Evolutionary conservation across 78 protist genomes (phyloP).

Genomic region (Carpediemonas membranifera): DNA sequence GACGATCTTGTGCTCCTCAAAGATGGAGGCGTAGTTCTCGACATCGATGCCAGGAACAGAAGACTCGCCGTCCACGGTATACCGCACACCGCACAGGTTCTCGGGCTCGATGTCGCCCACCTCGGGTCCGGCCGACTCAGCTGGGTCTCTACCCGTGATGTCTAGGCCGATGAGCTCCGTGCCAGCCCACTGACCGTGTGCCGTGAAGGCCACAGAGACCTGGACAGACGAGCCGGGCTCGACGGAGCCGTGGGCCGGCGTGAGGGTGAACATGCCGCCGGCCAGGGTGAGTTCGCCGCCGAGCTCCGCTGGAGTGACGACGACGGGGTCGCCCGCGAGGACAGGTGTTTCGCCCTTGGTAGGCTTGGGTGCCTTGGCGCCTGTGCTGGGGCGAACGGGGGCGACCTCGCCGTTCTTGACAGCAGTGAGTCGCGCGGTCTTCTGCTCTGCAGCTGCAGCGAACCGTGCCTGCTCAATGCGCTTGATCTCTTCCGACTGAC

Average conservation of each 20-base stretch:
- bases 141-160: conserved; percentile 36
- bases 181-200: not conserved
- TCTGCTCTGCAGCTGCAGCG: too few relatives aligned
- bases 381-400: too few relatives aligned
- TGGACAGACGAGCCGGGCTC: conserved; percentile 9
- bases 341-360: not conserved
- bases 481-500: too few relatives aligned
- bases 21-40: conserved; percentile 34
- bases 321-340: too few relatives aligned
- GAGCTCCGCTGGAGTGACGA: too few relatives aligned
- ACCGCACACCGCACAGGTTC: conserved; percentile 21
- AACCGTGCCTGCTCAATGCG: too few relatives aligned
- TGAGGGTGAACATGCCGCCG: conserved; percentile 37
- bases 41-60: conserved; percentile 60
- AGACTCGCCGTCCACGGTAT: conserved; percentile 51
- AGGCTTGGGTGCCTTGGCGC: not conserved
- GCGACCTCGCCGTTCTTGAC: too few relatives aligned
- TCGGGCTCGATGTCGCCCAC: too few relatives aligned
- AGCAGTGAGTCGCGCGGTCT: too few relatives aligned
- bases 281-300: too few relatives aligned
- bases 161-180: conserved; percentile 24
- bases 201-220: conserved; percentile 28
- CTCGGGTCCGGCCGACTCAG: too few relatives aligned
- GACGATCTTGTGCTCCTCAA: conserved; percentile 60
- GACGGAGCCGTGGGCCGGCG: conserved; percentile 31